phyloP scores from a whole-genome alignment of 2,329 filamentous ascomycete genomes.

The Paecilomyces variotii region DNA sequence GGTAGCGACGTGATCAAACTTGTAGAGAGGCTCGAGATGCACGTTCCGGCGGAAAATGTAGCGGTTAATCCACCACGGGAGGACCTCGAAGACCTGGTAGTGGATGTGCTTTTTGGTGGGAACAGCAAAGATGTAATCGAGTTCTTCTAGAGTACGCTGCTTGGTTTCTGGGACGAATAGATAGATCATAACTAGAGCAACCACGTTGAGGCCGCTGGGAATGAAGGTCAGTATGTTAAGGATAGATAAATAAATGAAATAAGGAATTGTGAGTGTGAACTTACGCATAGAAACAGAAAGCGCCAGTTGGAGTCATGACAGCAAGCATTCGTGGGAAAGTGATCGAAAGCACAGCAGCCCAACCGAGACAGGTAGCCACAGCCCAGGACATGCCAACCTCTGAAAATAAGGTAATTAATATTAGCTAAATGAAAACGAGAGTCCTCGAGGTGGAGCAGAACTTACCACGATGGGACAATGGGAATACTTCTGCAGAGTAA shows the following conservation, averaged over 20 bases:
- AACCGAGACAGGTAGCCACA: slow-evolving; percentile 40
- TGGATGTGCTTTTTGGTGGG: slow-evolving; percentile 49
- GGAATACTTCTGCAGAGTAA: slow-evolving; percentile 51
- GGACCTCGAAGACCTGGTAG: slow-evolving; percentile 49
- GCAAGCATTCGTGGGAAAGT: slow-evolving; percentile 42
- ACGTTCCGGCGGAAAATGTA: slow-evolving; percentile 47
- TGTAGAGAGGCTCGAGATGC: slow-evolving; percentile 44
- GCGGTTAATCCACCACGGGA: slow-evolving; percentile 55
- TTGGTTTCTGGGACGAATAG: slow-evolving; percentile 52
- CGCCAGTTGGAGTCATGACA: slow-evolving; percentile 44
- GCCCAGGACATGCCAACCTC: slow-evolving; percentile 42
- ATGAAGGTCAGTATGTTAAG: slow-evolving; percentile 1
- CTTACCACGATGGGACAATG: slow-evolving; percentile 45
- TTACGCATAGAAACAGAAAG: slow-evolving; percentile 54
- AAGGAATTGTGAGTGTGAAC: slow-evolving; percentile 11
- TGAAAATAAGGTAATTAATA: slow-evolving; percentile 17
- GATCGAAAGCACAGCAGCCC: slow-evolving; percentile 43
- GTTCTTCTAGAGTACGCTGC: slow-evolving; percentile 47
- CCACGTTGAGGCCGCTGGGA: slow-evolving; percentile 46
- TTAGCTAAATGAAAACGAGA: slow-evolving; percentile 23
- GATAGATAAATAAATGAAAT: not conserved
- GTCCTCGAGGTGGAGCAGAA: not conserved
- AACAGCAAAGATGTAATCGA: slow-evolving; percentile 54
- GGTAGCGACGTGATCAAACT: slow-evolving; percentile 27
- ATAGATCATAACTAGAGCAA: slow-evolving; percentile 57